Conservation (phyloP, 106 monocot genomes). For the Acorus calamus region DNA sequence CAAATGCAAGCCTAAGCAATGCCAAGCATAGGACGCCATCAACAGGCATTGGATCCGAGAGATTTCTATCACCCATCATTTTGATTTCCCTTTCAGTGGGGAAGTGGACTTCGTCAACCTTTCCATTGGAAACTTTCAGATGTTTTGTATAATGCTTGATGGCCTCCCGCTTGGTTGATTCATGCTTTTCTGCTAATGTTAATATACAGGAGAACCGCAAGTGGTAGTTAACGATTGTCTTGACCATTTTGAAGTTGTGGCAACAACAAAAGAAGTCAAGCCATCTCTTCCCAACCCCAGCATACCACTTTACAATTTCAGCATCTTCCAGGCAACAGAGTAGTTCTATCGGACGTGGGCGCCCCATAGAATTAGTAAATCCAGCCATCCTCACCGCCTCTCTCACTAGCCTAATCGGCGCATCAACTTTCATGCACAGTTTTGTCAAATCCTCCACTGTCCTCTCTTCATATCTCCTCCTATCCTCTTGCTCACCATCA, state of each 20-base stretch:
- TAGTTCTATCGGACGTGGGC: conserved; percentile 80
- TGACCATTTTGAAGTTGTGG: conserved; percentile 76
- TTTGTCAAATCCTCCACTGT: conserved; percentile 83
- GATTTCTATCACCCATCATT: conserved; percentile 75
- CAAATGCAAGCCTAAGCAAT: conserved; percentile 54
- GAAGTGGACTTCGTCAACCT: conserved; percentile 41
- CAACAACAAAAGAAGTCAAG: conserved; percentile 92
- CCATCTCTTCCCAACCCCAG: conserved; percentile 82
- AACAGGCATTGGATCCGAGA: conserved; percentile 78
- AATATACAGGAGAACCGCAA: conserved; percentile 91
- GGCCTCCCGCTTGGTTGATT: conserved; percentile 65
- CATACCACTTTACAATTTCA: conserved; percentile 92
- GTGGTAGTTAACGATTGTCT: conserved; percentile 82
- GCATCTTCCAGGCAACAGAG: conserved; percentile 81
- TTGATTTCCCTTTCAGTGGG: conserved; percentile 82
- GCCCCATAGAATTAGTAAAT: conserved; percentile 87
- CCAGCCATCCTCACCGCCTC: conserved; percentile 66
- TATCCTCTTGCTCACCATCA: background rate
- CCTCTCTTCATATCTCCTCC: conserved; percentile 57
- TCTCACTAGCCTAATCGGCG: conserved; percentile 73
- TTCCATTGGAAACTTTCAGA: conserved; percentile 39
- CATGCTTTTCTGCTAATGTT: conserved; percentile 91
- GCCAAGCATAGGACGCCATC: conserved; percentile 74
- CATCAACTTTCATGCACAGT: conserved; percentile 63
- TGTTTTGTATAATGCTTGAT: conserved; percentile 90